Evolutionary conservation across 2,329 filamentous ascomycete genomes (phyloP).

Genomic region (Cytospora mali): DNA sequence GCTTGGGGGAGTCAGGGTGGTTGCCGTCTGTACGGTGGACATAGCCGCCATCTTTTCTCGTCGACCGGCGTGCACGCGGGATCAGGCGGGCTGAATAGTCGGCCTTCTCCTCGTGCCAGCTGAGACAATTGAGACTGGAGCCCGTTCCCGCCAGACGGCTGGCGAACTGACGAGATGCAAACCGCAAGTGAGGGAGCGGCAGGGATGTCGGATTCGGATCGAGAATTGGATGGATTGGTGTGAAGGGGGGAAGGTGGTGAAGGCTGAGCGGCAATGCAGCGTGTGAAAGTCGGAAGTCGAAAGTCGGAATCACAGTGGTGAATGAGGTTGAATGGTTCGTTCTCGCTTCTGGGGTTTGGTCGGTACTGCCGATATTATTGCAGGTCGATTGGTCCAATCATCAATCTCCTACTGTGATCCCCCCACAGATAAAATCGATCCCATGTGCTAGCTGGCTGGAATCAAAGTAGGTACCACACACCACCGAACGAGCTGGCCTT

Average conservation of each 20-base stretch:
- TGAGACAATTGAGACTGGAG: slow-evolving; percentile 23
- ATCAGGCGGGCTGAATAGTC: slow-evolving; percentile 16
- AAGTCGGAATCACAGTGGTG: not conserved
- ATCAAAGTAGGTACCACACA: not conserved
- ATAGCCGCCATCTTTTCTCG: slow-evolving; percentile 53
- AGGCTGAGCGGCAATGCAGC: not conserved
- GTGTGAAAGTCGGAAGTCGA: not conserved
- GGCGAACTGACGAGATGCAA: slow-evolving; percentile 15
- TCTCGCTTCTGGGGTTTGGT: slow-evolving; percentile 19
- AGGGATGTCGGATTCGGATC: slow-evolving; percentile 10
- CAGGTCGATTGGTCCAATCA: slow-evolving; percentile 27
- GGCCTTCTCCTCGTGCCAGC: slow-evolving; percentile 14
- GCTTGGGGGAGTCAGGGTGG: slow-evolving; percentile 52
- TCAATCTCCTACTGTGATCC: slow-evolving; percentile 19
- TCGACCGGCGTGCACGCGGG: slow-evolving; percentile 12
- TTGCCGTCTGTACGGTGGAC: slow-evolving; percentile 51
- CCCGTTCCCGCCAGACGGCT: slow-evolving; percentile 13
- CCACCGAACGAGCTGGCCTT: not conserved
- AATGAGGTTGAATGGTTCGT: not conserved
- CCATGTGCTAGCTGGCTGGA: slow-evolving; percentile 7
- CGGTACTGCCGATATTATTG: slow-evolving; percentile 29
- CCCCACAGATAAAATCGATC: slow-evolving; percentile 8
- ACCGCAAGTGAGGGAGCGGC: slow-evolving; percentile 18
- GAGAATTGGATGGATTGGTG: not conserved
- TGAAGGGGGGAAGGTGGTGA: not conserved